Evolutionary conservation across 352 stramenopile genomes (phyloP), one percentile per base, ranked within the genome.

Genomic region (Stramenopiles sp.): DNA sequence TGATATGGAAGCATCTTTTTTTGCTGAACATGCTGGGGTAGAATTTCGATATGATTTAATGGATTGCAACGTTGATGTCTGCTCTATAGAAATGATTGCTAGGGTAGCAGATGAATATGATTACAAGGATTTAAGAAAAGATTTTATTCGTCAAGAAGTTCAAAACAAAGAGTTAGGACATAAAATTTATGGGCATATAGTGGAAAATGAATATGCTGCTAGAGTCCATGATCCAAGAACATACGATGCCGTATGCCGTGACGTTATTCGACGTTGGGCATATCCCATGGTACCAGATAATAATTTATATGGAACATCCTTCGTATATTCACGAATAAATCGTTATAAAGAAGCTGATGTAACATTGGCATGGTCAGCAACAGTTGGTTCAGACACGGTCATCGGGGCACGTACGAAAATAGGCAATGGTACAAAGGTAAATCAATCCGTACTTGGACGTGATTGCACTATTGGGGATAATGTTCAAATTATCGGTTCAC

Each of bases 61-160:
- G 74, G 96, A 99, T 88, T 97, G 92, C 78, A 93, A 97, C 80
- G 94, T 99, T 73, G 92, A 98, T 81, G 93, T 99, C 80, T 99
- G 96, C 83, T 97, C 93, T 78, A 91, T 94, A 1, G 96, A 99
- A 78, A 93, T 99, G 63, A 84, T 99, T 73, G 88, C 97, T 31
- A 92, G 97, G 82, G 97, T 99, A 78, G 89, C 88, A 30, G 96
- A 99, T 82, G 95, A 98, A 83, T 99, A 98, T 84, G 96, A 99
- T 83, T 99, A 98, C 82, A 88, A 97, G 78, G 90, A 98, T 74
- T 87, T 98, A 80, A 85, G 94, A 30, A 82, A 84, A 0, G 90
- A 98, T 82, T 99, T 98, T 85, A 87, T 98, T 76, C 87, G 92
- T 63, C 97, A 98, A 81, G 95, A 96, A 81, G 95, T 97, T 63